A percentile compares a stretch with the other conserved stretches of the same genome.
Evolutionary conservation across 371 early-diverging fungal genomes (phyloP).

Genomic region (Dichotomocladium elegans): DNA sequence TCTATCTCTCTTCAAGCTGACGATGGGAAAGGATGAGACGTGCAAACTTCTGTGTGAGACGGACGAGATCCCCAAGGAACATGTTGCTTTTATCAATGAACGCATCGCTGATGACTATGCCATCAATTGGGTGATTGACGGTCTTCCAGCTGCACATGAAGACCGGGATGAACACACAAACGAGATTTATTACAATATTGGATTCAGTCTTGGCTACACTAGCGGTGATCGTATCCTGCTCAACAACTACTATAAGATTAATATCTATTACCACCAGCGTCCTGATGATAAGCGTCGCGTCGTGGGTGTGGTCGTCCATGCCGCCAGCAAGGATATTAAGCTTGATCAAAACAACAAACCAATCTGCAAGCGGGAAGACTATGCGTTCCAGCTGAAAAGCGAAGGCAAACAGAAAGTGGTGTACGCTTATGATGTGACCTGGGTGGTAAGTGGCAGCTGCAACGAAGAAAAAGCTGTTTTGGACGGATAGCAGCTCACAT

Average conservation of each 20-base stretch:
- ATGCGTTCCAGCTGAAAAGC: constrained; percentile 50
- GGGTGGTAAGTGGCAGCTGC: constrained; percentile 55
- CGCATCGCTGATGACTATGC: constrained; percentile 80
- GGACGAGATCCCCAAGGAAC: constrained; percentile 55
- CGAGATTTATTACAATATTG: constrained; percentile 67
- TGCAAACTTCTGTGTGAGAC: constrained; percentile 71
- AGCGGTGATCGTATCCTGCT: not conserved
- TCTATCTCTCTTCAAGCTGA: constrained; percentile 13
- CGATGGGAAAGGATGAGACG: constrained; percentile 19
- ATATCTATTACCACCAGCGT: constrained; percentile 70
- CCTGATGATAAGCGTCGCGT: constrained; percentile 58
- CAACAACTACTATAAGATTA: constrained; percentile 60
- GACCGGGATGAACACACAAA: constrained; percentile 55
- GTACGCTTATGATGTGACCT: constrained; percentile 82
- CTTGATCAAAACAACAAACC: constrained; percentile 28
- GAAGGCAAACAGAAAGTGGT: constrained; percentile 41
- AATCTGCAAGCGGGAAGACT: constrained; percentile 31
- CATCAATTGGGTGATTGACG: constrained; percentile 85
- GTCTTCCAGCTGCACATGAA: constrained; percentile 81
- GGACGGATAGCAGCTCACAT: too few relatives aligned
- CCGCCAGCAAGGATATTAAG: constrained; percentile 48
- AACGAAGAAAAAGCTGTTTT: too few relatives aligned
- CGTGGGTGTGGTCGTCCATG: constrained; percentile 76
- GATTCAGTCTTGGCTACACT: constrained; percentile 66
- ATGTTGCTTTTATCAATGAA: constrained; percentile 82